Evolutionary conservation across 257 asterid genomes (phyloP), one percentile per base, ranked within the genome.

Genomic region (Capsicum rhomboideum): DNA sequence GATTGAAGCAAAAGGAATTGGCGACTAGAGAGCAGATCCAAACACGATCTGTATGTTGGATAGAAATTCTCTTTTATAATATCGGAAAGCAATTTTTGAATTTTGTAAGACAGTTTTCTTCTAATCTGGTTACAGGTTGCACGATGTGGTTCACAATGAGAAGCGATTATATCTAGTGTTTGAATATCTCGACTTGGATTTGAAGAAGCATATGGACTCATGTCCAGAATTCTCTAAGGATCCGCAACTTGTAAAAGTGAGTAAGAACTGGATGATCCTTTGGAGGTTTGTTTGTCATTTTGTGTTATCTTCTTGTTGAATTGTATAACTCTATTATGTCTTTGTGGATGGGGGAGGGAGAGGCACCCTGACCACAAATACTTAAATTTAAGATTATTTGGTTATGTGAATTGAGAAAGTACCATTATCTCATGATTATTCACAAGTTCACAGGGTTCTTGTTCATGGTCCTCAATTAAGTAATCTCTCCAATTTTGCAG

Each of bases 181-280:
- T 91, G 99, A 96, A 90, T 96, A 94, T 85, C 93, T 96, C 87
- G 99, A 96, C 89, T 90, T 94, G 94, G 98, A 96, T 87, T 89
- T 96, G 94, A 96, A 94, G 94, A 96, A 96, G 84, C 99, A 96
- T 85, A 96, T 96, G 99, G 99, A 96, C 88, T 88, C 99, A 31
- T 91, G 93, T 85, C 99, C 99, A 56, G 98, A 93, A 40, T 92
- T 96, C 90, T 89, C 98, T 5, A 86, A 94, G 93, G 92, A 94
- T 89, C 97, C 94, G 78, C 93, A 89, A 66, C 83, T 89, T 52
- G 89, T 92, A 75, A 96, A 92, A 90, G 99, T 94, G 88, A 89
- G 96, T 90, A 82, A 77, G 80, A 87, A 87, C 78, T 79, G 77
- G 86, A 81, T 75, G 87, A 56, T 74, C 23, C 78, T 78, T 69